Base-by-base conservation (phyloP, 192 early-diverging fungal species). In the Linnemannia zychae region DNA sequence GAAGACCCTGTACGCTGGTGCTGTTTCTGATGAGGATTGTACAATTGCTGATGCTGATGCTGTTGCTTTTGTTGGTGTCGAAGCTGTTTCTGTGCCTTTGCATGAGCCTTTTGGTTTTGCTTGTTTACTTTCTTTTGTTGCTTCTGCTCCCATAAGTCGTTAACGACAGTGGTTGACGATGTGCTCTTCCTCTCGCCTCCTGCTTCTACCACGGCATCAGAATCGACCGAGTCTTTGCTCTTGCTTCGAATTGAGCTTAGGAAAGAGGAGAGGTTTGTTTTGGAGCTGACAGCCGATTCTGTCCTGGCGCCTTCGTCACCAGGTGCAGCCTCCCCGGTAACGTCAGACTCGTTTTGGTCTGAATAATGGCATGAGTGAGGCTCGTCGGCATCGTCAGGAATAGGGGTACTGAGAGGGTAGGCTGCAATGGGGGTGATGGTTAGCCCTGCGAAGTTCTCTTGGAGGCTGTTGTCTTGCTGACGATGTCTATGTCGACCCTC, bases 131-230 rank as follows among this genome's bases (percentile, higher is more conserved):
- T 82, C 44, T 77, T 76, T 28, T 82, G 75, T 15, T 73, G 75
- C 46, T 77, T 82, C 22, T 82, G 81, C 38, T 82, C 81, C 34
- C 48, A 69, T 11, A 82, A 76, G 46, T 82, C 81, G 20, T 52
- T 49, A 4, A 0, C 34, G 5, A 11, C 31, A 57, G 24, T 49
- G 44, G 15, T 37, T 63, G 24, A 67, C 33, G 38, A 18, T 65
- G 34, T 28, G 15, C 31, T 15, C 48, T 44, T 40, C 66, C 44
- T 40, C 24, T 76, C 40, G 28, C 20, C 24, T 6, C 0, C n/a
- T 40, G 57, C 34, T 22, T 71, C 40, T n/a, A 15, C 47, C 37
- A 57, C 46, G 18, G 31, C 1, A 36, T 38, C 48, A 2, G 24
- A 3, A 28, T 63, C 33, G 5, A 52, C 47, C 16, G 33, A 33